Base-by-base conservation (phyloP, 306 rosid species). In the Cyamopsis tetragonoloba region DNA sequence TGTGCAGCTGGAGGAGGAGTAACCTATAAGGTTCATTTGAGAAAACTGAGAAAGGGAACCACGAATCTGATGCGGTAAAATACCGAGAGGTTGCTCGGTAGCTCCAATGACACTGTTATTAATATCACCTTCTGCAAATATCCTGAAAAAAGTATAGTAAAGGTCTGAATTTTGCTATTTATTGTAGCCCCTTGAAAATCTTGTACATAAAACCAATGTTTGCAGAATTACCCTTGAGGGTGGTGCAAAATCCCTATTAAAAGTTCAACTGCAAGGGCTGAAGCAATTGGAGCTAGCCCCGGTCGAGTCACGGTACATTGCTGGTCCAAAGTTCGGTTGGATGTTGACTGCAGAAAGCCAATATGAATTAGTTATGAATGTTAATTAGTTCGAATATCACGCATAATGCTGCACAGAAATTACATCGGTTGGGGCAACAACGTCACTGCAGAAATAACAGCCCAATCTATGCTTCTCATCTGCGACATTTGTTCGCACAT, bases 231-330 rank as follows among this genome's bases (percentile, higher is more conserved):
- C 98, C 97, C 95, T 37, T 79, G 76, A 69, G 95, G 98, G 63
- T 93, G 96, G 83, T 93, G 98, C 51, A 93, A 79, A 72, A 93
- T 85, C 46, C 91, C 88, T 9, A 93, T 83, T 56, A 93, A 66
- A 82, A 93, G 96, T 81, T 93, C 98, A 76, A 83, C 98, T 3
- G 97, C 95, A 58, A 89, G 92, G 37, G 98, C 87, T 5, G 98
- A 89, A 64, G 98, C 96, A 80, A 89, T 86, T 15, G 96, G 95
- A 81, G 98, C 96, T 49, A 93, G 96, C 59, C 97, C 98, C 1
- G 98, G 98, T 15, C 97, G 91, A 24, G 98, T 89, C 61, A 89
- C 97, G 7, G 98, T 93, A 82, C 98, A 93, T 73, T 93, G 98
- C 87, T 93, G 98, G 74, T 93, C 98, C 86, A 93, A 85, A 15